A percentile compares a stretch with the other conserved stretches of the same genome.
These are phyloP conservation scores for Ascocoryne sarcoides DNA, from an alignment of 2,329 filamentous ascomycete genomes.

Conservation along the genomic window DNA sequence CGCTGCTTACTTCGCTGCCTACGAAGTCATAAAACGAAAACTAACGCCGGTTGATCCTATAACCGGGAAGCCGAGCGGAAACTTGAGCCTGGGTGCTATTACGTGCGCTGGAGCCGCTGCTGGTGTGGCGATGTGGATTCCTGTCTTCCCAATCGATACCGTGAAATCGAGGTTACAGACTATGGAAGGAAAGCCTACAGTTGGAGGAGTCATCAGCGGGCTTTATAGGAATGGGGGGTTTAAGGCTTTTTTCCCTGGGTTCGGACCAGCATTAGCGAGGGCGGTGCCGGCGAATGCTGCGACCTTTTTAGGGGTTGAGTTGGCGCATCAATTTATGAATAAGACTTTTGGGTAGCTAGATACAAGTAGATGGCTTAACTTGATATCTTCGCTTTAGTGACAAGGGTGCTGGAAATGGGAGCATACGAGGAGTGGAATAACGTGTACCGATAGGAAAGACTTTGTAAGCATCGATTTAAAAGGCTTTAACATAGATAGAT, in stretches of 20 bases:
- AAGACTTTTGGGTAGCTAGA: slow-evolving; percentile 59
- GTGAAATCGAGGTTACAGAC: slow-evolving; percentile 93
- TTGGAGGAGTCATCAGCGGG: slow-evolving; percentile 69
- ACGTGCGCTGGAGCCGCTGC: slow-evolving; percentile 82
- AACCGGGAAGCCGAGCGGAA: slow-evolving; percentile 62
- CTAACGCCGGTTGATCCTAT: slow-evolving; percentile 75
- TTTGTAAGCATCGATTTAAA: too few relatives aligned
- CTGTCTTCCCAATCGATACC: slow-evolving; percentile 95
- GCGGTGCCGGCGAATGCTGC: slow-evolving; percentile 95
- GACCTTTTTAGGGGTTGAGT: slow-evolving; percentile 80
- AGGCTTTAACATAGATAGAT: too few relatives aligned
- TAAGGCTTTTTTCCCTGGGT: slow-evolving; percentile 94
- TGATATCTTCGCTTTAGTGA: too few relatives aligned
- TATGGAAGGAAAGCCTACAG: slow-evolving; percentile 73
- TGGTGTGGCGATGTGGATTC: slow-evolving; percentile 98
- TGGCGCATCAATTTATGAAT: slow-evolving; percentile 76
- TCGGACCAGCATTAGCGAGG: slow-evolving; percentile 83
- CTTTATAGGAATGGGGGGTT: slow-evolving; percentile 77
- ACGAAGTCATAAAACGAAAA: slow-evolving; percentile 86
- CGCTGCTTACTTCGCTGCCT: slow-evolving; percentile 93
- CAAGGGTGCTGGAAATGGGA: too few relatives aligned
- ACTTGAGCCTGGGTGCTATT: slow-evolving; percentile 74
- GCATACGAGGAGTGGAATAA: too few relatives aligned
- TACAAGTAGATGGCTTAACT: too few relatives aligned
- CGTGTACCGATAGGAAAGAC: too few relatives aligned